Base-by-base conservation (phyloP, 2,329 filamentous ascomycete species). In the Tolypocladium guangdongense region DNA sequence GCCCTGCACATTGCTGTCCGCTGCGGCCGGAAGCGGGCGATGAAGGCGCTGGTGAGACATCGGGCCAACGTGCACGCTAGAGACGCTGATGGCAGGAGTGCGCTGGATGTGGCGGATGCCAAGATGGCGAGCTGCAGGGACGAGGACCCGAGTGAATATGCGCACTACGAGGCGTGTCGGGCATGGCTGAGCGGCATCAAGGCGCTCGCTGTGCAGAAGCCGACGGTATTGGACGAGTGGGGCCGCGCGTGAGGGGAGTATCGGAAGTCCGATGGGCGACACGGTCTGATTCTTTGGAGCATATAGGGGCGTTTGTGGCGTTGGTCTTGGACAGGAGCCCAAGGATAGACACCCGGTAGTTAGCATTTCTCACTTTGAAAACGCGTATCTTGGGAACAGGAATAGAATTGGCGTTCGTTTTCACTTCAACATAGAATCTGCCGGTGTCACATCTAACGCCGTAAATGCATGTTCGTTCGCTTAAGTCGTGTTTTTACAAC, bases 1-100 rank as follows among this genome's bases (percentile, higher is more conserved):
- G 73, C 78, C 0, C 67, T 82, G 32, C 76, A 81, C 39, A 61
- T 82, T 10, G 78, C 79, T 0, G 77, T 78, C 2, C 71, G 77
- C 3, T 68, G 74, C 22, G 78, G 79, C 0, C 72, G 75, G 51
- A 81, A 80, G 63, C 69, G 78, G 2, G 78, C 78, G 1, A 64
- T 77, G 32, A 71, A 70, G 14, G 71, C 73, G 8, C 66, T 81
- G 12, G 66, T 76, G 14, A 66, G 71, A n/a, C 59, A 67, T 6
- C 73, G 74, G 0, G 77, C 78, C 12, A 77, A 74, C 33, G 72
- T 78, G 1, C 66, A 76, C 35, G 74, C 66, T 8, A 67, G 75
- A 2, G 76, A 80, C 51, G 67, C 66, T 0, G 65, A 68, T 1
- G 74, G 75, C 0, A 55, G 72, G 3, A 71, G 76, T 41, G 63